Conservation (phyloP, 306 rosid species). For the Fragaria nilgerrensis region DNA sequence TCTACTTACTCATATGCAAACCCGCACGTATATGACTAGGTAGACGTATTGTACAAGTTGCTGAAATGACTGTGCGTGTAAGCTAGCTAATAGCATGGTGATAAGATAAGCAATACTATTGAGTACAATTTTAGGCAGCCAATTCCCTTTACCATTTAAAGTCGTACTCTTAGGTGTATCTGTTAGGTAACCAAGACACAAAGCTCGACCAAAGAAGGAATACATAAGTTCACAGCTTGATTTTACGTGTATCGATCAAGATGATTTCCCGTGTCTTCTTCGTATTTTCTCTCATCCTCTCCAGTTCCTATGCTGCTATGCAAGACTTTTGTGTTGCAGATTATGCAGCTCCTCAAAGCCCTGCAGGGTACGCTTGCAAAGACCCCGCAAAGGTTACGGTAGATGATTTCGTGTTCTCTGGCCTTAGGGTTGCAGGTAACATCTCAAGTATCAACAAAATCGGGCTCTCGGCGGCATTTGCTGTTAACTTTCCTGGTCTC, state of each 20-base stretch:
- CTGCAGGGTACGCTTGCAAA: conserved; percentile 66
- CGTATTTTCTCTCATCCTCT: conserved; percentile 28
- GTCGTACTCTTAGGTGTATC: neutral
- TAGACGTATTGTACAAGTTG: neutral
- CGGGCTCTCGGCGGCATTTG: conserved; percentile 42
- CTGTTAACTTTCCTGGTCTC: conserved; percentile 47
- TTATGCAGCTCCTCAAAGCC: conserved; percentile 36
- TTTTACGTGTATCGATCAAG: neutral
- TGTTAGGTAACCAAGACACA: neutral
- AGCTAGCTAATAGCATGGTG: neutral
- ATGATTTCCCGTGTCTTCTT: conserved; percentile 33
- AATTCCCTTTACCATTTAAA: neutral
- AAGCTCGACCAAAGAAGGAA: neutral
- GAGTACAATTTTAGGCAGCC: neutral
- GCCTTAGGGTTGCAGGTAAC: conserved; percentile 49
- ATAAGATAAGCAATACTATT: neutral
- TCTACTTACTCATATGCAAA: neutral
- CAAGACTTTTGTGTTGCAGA: conserved; percentile 73
- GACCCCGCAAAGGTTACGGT: conserved; percentile 36
- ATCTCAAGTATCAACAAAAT: conserved; percentile 58
- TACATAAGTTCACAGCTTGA: neutral
- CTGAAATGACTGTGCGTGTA: neutral
- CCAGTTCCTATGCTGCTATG: conserved; percentile 44
- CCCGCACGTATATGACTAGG: neutral
- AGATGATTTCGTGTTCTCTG: conserved; percentile 48